Evolutionary conservation across 2,329 filamentous ascomycete genomes (phyloP), one percentile per base, ranked within the genome.

Genomic region (Penicillium sp.): DNA sequence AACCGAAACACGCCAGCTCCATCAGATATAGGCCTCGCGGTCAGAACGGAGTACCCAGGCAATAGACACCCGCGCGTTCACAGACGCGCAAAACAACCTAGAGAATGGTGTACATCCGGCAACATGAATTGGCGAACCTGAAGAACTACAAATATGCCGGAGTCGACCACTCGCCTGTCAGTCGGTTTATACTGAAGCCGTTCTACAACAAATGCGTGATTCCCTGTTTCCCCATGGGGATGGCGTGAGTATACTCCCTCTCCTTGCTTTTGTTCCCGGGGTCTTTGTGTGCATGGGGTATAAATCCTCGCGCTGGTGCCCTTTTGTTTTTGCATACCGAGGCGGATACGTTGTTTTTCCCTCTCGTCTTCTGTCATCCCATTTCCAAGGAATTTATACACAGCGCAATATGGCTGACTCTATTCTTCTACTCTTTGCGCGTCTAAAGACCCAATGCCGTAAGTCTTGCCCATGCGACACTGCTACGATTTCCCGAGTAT

Each of bases 191-290:
- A 57, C 76, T 98, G 63, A 97, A 98, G 77, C 93, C 93, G 7
- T 98, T 97, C 73, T 98, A 97, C 77, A 94, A 83, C 64, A 84
- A 95, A 72, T 78, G 93, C 59, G 91, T 95, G 64, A 95, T 98
- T 75, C 83, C 91, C 56, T 85, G 84, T 72, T 97, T 98, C 68
- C 93, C 93, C 39, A 87, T 95, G 82, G 86, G 78, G 67, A 97
- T 98, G 90, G 93, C 93, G 68, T 82, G 66, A 75, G 79, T 78
- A 45, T 45, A 44, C 34, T 37, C 9, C 51, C 45, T 45, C 40
- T 15, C 26, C 24, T 48, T n/a, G 3, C 22, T 37, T 35, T 31
- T 4, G 2, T 37, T 32, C 9, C 32, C 28, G 26, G 43, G 22
- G 19, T n/a, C 51, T 37, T 39, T 12, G 21, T 32, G 40, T 49